Conservation (phyloP, 2,329 filamentous ascomycete genomes). For the Phaeosphaeriaceae sp. region DNA sequence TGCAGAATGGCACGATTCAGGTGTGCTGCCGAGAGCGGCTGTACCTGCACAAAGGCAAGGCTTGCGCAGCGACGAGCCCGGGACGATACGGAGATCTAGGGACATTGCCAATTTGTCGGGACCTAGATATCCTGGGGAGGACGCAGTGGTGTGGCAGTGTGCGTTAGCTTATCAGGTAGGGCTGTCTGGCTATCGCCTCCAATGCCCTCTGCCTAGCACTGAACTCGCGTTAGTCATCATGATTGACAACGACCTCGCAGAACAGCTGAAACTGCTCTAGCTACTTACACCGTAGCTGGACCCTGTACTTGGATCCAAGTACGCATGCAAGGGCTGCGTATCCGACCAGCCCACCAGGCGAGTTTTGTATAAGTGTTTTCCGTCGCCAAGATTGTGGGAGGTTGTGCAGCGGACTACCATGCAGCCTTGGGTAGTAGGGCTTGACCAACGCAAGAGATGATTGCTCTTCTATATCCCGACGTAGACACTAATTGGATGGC, state of each 20-base stretch:
- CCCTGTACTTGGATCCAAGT: not conserved
- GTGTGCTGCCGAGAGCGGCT: conserved; percentile 28
- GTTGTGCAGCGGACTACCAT: too few species aligned
- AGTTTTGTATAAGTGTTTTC: too few species aligned
- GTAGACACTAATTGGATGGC: too few species aligned
- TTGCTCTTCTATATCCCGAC: too few species aligned
- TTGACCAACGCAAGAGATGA: too few species aligned
- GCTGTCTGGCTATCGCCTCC: conserved; percentile 17
- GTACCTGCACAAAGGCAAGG: conserved; percentile 43
- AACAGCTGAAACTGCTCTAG: not conserved
- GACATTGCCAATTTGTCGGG: conserved; percentile 29
- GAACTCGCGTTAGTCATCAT: conserved; percentile 27
- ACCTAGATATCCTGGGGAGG: conserved; percentile 29
- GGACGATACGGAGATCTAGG: conserved; percentile 22
- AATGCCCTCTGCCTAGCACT: conserved; percentile 10
- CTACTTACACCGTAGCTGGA: not conserved
- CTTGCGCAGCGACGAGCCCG: conserved; percentile 24
- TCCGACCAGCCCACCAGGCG: too few species aligned
- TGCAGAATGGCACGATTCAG: conserved; percentile 20
- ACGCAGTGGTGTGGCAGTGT: conserved; percentile 38
- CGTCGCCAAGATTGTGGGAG: too few species aligned
- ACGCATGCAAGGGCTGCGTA: not conserved
- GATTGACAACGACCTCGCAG: conserved; percentile 13
- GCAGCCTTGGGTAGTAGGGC: too few species aligned
- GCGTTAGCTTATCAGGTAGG: conserved; percentile 32